Evolutionary conservation across 2,329 filamentous ascomycete genomes (phyloP), one percentile per base, ranked within the genome.

Genomic region (Coniella lustricola): DNA sequence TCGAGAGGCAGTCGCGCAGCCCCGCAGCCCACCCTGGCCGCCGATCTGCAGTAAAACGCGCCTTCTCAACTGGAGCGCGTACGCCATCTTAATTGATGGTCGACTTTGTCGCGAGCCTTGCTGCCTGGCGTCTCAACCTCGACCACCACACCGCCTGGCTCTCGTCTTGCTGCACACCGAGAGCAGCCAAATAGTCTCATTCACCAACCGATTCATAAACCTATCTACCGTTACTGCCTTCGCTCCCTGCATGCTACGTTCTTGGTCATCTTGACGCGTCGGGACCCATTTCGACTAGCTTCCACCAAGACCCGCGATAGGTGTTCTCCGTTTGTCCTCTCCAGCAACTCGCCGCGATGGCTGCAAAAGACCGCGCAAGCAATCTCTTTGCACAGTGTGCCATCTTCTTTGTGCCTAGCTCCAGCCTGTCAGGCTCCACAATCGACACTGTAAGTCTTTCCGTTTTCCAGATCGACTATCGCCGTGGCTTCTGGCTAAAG

Each of bases 391-490:
- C 25, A 22, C 43, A 47, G 7, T 52, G 50, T 22, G 34, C 50
- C 12, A 41, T 52, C 13, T 36, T 44, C 21, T 48, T 52, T 32
- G 38, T 52, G 36, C 38, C 31, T 14, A 50, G 47, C 42, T 39
- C 29, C 13, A 46, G 29, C 29, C 40, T 52, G 7, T 50, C 44
- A 12, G 44, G 41, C 13, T 22, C 25, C 16, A 22, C 39, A 16
- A 29, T 33, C 18, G 41, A 13, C 16, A 41, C 47, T 29, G 45
- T 50, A 16, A 32, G 45, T 35, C 7, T 34, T 13, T 47, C 35
- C 21, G n/a, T 14, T 20, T 13, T 29, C 32, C 13, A n/a, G 20
- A 14, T 21, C 18, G 36, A 18, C 21, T 41, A 10, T 31, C 7
- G 16, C 4, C 44, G 21, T 21, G 29, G 33, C 7, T 13, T 29